phyloP scores from a whole-genome alignment of 768 basidiomycete genomes.

The Termitomyces sp. region DNA sequence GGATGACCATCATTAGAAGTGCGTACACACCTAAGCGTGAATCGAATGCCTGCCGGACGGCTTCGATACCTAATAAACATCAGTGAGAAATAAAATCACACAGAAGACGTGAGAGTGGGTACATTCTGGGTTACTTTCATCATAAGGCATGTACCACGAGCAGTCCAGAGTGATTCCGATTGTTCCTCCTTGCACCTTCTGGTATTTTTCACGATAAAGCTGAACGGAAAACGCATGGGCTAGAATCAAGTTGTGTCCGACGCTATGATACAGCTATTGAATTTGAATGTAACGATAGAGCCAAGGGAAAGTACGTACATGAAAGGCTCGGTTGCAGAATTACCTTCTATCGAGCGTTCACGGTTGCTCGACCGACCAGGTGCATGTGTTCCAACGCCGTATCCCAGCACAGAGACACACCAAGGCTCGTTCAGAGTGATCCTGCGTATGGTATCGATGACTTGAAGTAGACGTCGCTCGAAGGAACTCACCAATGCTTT shows the following conservation, averaged over 20 bases:
- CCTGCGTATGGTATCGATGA: slow-evolving; percentile 25
- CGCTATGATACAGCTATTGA: slow-evolving; percentile 28
- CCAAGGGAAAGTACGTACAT: slow-evolving; percentile 33
- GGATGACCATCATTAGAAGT: not conserved
- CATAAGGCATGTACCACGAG: slow-evolving; percentile 59
- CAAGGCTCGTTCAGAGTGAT: slow-evolving; percentile 74
- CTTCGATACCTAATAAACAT: slow-evolving; percentile 44
- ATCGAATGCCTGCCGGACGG: slow-evolving; percentile 60
- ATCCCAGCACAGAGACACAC: slow-evolving; percentile 59
- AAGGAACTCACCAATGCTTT: slow-evolving; percentile 51
- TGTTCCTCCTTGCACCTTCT: slow-evolving; percentile 45
- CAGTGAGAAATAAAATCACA: not conserved
- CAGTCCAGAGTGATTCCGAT: slow-evolving; percentile 75
- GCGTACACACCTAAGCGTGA: slow-evolving; percentile 45
- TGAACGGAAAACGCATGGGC: slow-evolving; percentile 64
- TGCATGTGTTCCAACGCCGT: slow-evolving; percentile 59
- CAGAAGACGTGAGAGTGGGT: slow-evolving; percentile 5
- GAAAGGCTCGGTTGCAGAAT: slow-evolving; percentile 58
- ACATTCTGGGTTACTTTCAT: slow-evolving; percentile 59
- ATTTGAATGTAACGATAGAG: not conserved
- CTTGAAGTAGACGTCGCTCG: not conserved
- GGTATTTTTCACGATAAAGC: slow-evolving; percentile 56
- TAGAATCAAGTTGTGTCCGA: slow-evolving; percentile 62
- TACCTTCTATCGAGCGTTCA: slow-evolving; percentile 46
- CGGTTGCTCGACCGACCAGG: slow-evolving; percentile 66